phyloP scores from a whole-genome alignment of 1,139 yeast species.

The Yamadazyma membranifaciens region DNA sequence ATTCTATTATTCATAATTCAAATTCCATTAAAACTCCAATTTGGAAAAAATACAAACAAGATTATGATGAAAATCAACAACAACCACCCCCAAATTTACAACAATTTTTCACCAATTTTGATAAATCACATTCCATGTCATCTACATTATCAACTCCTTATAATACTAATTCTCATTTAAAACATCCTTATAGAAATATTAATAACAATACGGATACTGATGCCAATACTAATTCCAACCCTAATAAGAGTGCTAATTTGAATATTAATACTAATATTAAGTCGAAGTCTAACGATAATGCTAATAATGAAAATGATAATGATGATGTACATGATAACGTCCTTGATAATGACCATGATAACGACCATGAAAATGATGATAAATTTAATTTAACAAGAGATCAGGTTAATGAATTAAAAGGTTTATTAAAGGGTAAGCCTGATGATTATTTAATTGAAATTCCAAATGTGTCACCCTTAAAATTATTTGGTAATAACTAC shows the following conservation, averaged over 20 bases:
- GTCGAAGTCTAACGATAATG: not conserved
- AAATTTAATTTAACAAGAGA: slow-evolving; percentile 18
- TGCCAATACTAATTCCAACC: slow-evolving; percentile 11
- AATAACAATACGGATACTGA: slow-evolving; percentile 13
- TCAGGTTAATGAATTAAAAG: slow-evolving; percentile 23
- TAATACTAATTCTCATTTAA: slow-evolving; percentile 10
- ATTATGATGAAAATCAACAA: slow-evolving; percentile 24
- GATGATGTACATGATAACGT: not conserved
- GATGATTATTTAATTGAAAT: slow-evolving; percentile 15
- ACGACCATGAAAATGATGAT: not conserved
- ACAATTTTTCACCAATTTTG: slow-evolving; percentile 27
- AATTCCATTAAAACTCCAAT: slow-evolving; percentile 30
- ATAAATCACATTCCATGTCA: slow-evolving; percentile 25
- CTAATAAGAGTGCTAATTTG: slow-evolving; percentile 11
- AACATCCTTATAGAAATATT: slow-evolving; percentile 7
- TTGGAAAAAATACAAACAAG: slow-evolving; percentile 37
- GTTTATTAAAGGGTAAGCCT: slow-evolving; percentile 18
- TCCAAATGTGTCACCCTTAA: slow-evolving; percentile 36
- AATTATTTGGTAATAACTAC: slow-evolving; percentile 37
- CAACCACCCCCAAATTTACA: slow-evolving; percentile 28
- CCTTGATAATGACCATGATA: not conserved
- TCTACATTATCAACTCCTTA: slow-evolving; percentile 39
- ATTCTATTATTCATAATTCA: slow-evolving; percentile 38
- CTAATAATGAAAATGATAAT: not conserved
- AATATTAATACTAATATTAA: not conserved